Evolutionary conservation across 148 eudicot species (phyloP).

Genomic region (Rhododendron ovatum): DNA sequence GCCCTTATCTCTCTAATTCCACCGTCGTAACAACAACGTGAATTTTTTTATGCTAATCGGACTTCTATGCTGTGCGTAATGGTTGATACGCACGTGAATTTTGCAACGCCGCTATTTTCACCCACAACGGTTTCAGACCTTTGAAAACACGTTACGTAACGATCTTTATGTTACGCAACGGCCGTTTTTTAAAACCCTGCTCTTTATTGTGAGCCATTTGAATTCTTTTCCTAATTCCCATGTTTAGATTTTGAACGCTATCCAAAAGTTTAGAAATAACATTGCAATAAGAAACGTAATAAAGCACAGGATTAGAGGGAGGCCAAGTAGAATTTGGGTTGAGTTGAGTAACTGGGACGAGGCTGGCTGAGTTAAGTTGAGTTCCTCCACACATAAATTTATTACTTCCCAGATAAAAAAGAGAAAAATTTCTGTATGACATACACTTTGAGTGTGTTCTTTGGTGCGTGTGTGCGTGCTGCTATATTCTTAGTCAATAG

Average conservation of each 20-base stretch:
- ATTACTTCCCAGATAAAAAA: background rate
- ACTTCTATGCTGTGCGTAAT: no score
- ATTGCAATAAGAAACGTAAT: background rate
- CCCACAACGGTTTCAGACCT: no score
- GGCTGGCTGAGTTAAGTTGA: background rate
- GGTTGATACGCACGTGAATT: no score
- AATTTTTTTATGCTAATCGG: no score
- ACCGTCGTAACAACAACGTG: no score
- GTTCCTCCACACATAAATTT: background rate
- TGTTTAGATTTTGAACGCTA: background rate
- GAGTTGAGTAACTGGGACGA: background rate
- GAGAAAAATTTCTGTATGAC: background rate
- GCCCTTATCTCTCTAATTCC: no score
- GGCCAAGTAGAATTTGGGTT: background rate
- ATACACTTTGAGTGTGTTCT: background rate
- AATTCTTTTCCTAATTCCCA: background rate
- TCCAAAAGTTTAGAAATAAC: background rate
- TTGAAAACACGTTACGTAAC: no score
- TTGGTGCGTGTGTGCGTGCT: background rate
- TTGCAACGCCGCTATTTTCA: no score
- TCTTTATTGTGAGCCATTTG: background rate
- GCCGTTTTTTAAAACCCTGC: no score
- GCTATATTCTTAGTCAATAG: background rate
- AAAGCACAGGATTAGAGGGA: background rate
- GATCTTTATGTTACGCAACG: no score